Base-by-base conservation (phyloP, 169 alveolate genomes). In the Miamiensis avidus region DNA sequence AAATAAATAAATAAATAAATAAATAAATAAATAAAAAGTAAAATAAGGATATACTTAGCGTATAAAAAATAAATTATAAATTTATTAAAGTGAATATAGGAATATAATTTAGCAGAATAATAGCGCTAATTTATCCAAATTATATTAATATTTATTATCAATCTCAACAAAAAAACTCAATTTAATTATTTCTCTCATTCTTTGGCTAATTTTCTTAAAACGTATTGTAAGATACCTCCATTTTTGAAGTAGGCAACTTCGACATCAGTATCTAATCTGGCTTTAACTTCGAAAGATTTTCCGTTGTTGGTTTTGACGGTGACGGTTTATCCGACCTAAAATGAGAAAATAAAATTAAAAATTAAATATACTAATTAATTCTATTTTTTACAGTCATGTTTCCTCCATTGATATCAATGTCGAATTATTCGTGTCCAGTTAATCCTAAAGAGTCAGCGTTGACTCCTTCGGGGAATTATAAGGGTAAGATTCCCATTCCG, bases 401-500 rank as follows among this genome's bases (percentile, higher is more conserved):
- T 34, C 92, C 93, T 28, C 78, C 82, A 31, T 78, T 75, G 26
- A 90, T 49, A 75, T 81, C 82, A 65, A 93, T 84, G 49, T 77
- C 82, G 85, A 88, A 92, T 34, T 77, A n/a, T 83, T 91, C 95
- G 64, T 79, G 89, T 49, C 99, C 99, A 34, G 94, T 96, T 78
- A 98, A 90, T 32, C 98, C 98, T 31, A 97, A 96, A 28, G 98
- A 77, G 27, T 92, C 95, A 31, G 99, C 98, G 77, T 86, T 93
- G 91, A 97, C 95, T 27, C 98, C 99, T 69, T 92, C 92, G 74
- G 85, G 78, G 91, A 97, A 98, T 89, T 97, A 98, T 34, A 97
- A 93, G 29, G 99, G 99, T 30, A 98, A 89, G 31, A 98, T 96
- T 78, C 99, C 99, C 99, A 97, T 97, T 29, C 99, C 99, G 29